Base-by-base conservation (phyloP, 352 stramenopile genomes). In the Globisporangium nunn region DNA sequence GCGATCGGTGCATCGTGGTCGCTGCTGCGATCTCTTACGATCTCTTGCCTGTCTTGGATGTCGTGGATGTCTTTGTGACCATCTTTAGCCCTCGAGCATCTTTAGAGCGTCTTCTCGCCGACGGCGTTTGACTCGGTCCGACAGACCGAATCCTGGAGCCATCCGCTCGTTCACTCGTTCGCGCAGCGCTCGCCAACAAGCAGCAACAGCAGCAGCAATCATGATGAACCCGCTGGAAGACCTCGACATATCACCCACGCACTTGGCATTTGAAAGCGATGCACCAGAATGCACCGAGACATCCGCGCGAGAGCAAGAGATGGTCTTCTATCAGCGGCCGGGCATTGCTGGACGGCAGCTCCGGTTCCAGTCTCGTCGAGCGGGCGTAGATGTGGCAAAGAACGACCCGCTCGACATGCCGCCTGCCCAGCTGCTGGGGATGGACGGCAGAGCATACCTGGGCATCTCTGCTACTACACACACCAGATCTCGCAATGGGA, bases 361-460 rank as follows among this genome's bases (percentile, higher is more conserved):
- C 28, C 56, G 55, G 15, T 52, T 61, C 43, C 41, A 55, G 10
- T 43, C 47, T 11, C 58, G 45, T 30, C 52, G 58, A 40, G 39
- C 44, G 17, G 52, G 50, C 39, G 31, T 17, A 7, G 49, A 30
- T 17, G 37, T 46, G 15, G 29, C 14, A 10, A 64, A 58, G 30
- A 29, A 23, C 15, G 52, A 56, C 11, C 3, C 39, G 31, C 12
- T 39, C 28, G 31, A 35, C 30, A 23, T 12, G 4, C 47, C 59
- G 33, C 78, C 78, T 8, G 76, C 78, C 8, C 78, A 88, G 50
- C 55, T 88, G 35, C 30, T 88, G 33, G 65, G 62, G 2, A 54
- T 79, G 45, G 70, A 84, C 47, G 74, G 78, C 1, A 61, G 66
- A 12, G 67, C 66, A 0, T 66, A 76, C 15, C 66, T 88, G 30